Evolutionary conservation across 257 asterid genomes (phyloP), one percentile per base, ranked within the genome.

Genomic region (Eucommia ulmoides): DNA sequence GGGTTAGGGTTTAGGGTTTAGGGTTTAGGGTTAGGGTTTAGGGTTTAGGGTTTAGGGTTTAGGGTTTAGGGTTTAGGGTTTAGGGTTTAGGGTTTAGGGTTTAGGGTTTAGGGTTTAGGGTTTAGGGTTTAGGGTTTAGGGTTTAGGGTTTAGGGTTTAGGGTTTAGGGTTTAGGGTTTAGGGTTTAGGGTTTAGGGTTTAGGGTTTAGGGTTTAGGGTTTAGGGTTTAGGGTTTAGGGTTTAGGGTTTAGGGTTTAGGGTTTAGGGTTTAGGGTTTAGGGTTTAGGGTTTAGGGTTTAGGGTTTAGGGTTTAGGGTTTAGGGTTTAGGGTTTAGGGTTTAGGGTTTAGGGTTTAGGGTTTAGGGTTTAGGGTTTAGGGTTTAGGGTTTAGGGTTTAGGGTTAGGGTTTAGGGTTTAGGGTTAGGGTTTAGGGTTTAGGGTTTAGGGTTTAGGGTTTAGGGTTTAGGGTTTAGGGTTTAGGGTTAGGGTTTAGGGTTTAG

Each of bases 171-270:
- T 51, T 23, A 24, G 55, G 55, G 15, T 51, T 51, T 12, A 22
- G 55, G 55, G 15, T 51, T 51, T 12, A 22, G 55, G 55, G 15
- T 51, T 51, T 12, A 22, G 55, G 55, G 15, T 51, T 51, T 12
- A 22, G 55, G 55, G 15, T 51, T 51, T 12, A 22, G 55, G 55
- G 15, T 51, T 51, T 12, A 22, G 42, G 55, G 41, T 23, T 51
- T 23, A 14, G 42, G 55, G 41, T 23, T 51, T 23, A 14, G 55
- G 55, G 41, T 51, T 51, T 23, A 24, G 55, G 55, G 42, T 51
- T 51, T 51, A 51, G 55, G 55, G 55, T 51, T 51, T 51, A 51
- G 55, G 55, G 55, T 51, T 51, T 51, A 51, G 55, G 55, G 55
- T 51, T 51, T 51, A 51, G 55, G 55, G 55, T 51, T 51, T 51